Percentiles rank a stretch among this genome's conserved stretches.
These are phyloP conservation scores for Lizonia empirigonia DNA, from an alignment of 2,329 filamentous ascomycete genomes.

Conservation along the genomic window DNA sequence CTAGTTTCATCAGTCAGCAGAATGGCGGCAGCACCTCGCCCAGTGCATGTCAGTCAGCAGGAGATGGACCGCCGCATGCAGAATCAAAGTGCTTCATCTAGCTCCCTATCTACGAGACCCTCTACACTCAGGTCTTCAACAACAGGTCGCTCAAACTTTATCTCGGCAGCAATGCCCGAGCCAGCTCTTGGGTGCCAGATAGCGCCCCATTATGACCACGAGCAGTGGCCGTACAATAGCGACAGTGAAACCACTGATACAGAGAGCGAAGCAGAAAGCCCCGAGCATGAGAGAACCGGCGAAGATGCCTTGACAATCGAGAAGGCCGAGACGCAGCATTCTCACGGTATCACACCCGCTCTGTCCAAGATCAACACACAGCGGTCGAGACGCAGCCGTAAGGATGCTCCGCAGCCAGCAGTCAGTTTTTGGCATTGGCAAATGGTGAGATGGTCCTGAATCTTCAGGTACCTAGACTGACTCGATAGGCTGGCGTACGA, in stretches of 20 bases:
- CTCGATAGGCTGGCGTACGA: slow-evolving; percentile 30
- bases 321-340: slow-evolving; percentile 30
- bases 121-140: background rate
- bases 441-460: slow-evolving; percentile 22
- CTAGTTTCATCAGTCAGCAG: slow-evolving; percentile 18
- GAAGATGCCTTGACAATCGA: slow-evolving; percentile 21
- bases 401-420: slow-evolving; percentile 18
- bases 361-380: slow-evolving; percentile 17
- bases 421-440: slow-evolving; percentile 39
- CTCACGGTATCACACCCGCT: slow-evolving; percentile 5
- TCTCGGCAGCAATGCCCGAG: slow-evolving; percentile 19
- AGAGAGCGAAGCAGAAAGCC: slow-evolving; percentile 13
- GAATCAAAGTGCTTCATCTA: no score
- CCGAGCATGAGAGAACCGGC: background rate
- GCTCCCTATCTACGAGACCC: background rate
- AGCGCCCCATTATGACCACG: slow-evolving; percentile 31
- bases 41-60: background rate
- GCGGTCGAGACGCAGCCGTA: slow-evolving; percentile 29
- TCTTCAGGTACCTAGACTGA: background rate
- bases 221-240: slow-evolving; percentile 19
- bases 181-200: slow-evolving; percentile 36
- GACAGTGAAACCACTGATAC: slow-evolving; percentile 17
- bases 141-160: background rate
- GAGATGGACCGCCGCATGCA: background rate
- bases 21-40: background rate